Evolutionary conservation across 441 rosid genomes (phyloP).

Genomic region (Pelargonium cotyledonis): DNA sequence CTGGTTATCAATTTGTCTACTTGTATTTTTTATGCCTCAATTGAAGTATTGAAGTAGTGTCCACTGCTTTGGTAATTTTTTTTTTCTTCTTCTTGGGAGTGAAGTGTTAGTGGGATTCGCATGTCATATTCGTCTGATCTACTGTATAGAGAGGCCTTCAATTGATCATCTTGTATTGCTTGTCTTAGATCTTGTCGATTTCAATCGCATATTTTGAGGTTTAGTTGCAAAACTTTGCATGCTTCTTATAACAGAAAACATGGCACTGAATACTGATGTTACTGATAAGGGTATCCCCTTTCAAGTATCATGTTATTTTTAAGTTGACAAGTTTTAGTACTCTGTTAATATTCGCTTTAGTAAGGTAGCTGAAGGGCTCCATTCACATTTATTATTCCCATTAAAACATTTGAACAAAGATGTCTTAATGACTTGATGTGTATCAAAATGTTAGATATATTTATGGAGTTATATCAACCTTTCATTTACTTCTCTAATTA

Average conservation of each 20-base stretch:
- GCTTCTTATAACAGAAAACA: background rate
- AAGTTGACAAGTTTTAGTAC: background rate
- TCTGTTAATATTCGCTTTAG: background rate
- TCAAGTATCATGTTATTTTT: background rate
- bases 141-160: background rate
- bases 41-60: background rate
- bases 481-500: background rate
- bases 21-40: background rate
- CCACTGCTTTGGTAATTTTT: background rate
- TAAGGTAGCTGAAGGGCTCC: background rate
- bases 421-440: background rate
- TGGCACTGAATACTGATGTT: background rate
- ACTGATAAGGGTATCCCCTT: background rate
- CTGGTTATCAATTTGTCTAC: slow-evolving; percentile 11
- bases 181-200: background rate
- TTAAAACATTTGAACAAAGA: background rate
- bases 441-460: background rate
- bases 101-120: background rate
- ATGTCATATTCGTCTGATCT: background rate
- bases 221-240: slow-evolving; percentile 1
- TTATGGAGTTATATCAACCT: background rate
- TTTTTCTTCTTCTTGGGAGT: background rate
- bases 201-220: background rate
- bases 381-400: slow-evolving; percentile 1
- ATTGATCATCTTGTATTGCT: background rate